Evolutionary conservation across 768 basidiomycete genomes (phyloP).

Genomic region (Favolaschia claudopus): DNA sequence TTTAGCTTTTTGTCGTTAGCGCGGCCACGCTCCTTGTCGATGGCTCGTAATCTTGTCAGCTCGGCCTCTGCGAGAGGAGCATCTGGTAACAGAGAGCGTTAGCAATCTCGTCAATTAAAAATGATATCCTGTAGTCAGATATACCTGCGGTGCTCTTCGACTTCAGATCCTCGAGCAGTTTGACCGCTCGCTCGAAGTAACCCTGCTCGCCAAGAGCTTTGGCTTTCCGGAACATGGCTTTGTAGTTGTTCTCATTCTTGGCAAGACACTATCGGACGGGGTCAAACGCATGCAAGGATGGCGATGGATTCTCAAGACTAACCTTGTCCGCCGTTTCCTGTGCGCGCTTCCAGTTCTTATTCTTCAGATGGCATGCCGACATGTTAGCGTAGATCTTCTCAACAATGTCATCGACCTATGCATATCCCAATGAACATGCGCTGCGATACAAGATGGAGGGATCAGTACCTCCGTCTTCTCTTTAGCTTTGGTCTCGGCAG

Average conservation of each 20-base stretch:
- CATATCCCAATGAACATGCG: neutral
- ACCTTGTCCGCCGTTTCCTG: constrained; percentile 86
- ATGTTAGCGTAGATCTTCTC: constrained; percentile 89
- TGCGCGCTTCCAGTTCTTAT: constrained; percentile 80
- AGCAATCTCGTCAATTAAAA: neutral
- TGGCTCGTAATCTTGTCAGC: constrained; percentile 61
- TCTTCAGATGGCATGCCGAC: constrained; percentile 85
- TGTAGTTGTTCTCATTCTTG: constrained; percentile 79
- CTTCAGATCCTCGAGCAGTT: constrained; percentile 69
- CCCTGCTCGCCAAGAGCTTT: constrained; percentile 82
- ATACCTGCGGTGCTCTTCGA: constrained; percentile 68
- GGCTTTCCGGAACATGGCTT: constrained; percentile 82
- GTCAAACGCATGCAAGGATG: neutral
- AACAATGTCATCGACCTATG: constrained; percentile 73
- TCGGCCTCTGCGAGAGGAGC: constrained; percentile 68
- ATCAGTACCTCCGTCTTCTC: constrained; percentile 72
- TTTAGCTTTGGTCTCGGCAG: constrained; percentile 49
- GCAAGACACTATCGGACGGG: constrained; percentile 64
- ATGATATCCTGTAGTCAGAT: constrained; percentile 12
- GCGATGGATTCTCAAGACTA: neutral
- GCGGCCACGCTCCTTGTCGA: constrained; percentile 73
- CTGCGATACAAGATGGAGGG: neutral
- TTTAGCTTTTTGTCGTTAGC: constrained; percentile 75
- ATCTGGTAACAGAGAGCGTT: constrained; percentile 10
- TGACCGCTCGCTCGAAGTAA: constrained; percentile 76